Base-by-base conservation (phyloP, 441 rosid species). In the Gossypium schwendimanii region DNA sequence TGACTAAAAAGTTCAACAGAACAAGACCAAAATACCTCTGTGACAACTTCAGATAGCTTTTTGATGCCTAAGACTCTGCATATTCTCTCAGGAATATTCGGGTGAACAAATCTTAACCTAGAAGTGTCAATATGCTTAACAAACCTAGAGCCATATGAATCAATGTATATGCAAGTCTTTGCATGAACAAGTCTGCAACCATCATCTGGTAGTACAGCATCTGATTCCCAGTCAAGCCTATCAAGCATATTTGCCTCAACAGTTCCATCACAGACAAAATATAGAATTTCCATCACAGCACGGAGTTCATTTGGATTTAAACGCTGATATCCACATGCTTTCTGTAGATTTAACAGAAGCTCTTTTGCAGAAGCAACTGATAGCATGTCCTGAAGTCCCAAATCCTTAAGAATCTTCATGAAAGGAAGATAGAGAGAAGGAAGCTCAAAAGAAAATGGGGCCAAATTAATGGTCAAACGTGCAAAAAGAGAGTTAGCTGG, bases 361-460 rank as follows among this genome's bases (percentile, higher is more conserved):
- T 82, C 82, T 79, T 87, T 89, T 9, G 98, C 97, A 78, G 95
- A 88, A 76, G 76, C 80, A 84, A 85, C 78, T 62, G 98, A 90
- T 63, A 95, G 85, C 76, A 78, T 74, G 72, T 95, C 97, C 76
- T 90, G 92, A 77, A 93, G 97, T 66, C 98, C 99, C 84, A 95
- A 80, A 77, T 90, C 94, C 84, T 88, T 90, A 28, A 95, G 98
- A 81, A 90, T 82, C 77, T 90, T 90, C 77, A 91, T 75, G 76
- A 81, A 95, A 71, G 96, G 97, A 80, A 92, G 97, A 81, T 90
- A 93, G 17, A 77, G 75, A 77, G 89, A 74, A 76, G 98, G 97
- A 75, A 95, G 99, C 77, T 91, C 99, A 81, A 93, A 95, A 44
- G 97, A 97, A 80, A 95, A 93, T 54, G 99, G 99, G 45, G 99